Percentiles rank a stretch among this genome's conserved stretches.
Evolutionary conservation across 2,329 filamentous ascomycete species (phyloP).

Genomic region (Colletotrichum paranaense): DNA sequence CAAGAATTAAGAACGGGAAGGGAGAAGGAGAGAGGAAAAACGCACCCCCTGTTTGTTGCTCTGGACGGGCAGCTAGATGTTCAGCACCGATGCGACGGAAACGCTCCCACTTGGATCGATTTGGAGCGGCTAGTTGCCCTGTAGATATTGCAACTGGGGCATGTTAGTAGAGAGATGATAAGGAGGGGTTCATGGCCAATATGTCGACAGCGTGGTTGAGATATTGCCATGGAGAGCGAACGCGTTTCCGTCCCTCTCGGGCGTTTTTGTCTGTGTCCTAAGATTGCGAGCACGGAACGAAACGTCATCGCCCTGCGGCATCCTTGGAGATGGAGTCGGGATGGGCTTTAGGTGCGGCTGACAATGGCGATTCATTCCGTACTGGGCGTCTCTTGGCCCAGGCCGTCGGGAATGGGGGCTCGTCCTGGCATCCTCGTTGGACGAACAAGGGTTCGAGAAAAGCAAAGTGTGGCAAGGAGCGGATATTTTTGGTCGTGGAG

Average conservation of each 20-base stretch:
- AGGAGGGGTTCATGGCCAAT: not conserved
- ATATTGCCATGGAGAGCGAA: slow-evolving; percentile 26
- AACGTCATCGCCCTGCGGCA: slow-evolving; percentile 30
- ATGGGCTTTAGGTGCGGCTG: slow-evolving; percentile 33
- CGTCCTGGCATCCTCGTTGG: slow-evolving; percentile 26
- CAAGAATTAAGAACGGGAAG: not conserved
- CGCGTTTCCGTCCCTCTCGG: slow-evolving; percentile 20
- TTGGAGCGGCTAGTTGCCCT: slow-evolving; percentile 22
- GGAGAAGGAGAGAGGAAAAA: not conserved
- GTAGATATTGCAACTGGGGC: slow-evolving; percentile 20
- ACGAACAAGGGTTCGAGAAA: slow-evolving; percentile 30
- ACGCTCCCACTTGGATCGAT: not conserved
- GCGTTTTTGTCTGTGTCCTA: slow-evolving; percentile 17
- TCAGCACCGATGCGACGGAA: slow-evolving; percentile 16
- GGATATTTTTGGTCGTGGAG: slow-evolving; percentile 33
- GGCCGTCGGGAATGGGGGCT: slow-evolving; percentile 25
- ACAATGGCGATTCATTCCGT: slow-evolving; percentile 24
- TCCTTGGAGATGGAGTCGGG: slow-evolving; percentile 23
- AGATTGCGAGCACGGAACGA: slow-evolving; percentile 23
- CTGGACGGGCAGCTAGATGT: not conserved
- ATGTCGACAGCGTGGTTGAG: slow-evolving; percentile 8
- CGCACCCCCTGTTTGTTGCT: not conserved
- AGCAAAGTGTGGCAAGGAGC: slow-evolving; percentile 23
- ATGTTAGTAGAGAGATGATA: not conserved
- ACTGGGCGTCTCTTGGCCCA: slow-evolving; percentile 28